Percentiles rank a stretch among this genome's conserved stretches.
These are phyloP conservation scores for Aegle marmelos DNA, from an alignment of 345 rosid genomes.

Conservation along the genomic window DNA sequence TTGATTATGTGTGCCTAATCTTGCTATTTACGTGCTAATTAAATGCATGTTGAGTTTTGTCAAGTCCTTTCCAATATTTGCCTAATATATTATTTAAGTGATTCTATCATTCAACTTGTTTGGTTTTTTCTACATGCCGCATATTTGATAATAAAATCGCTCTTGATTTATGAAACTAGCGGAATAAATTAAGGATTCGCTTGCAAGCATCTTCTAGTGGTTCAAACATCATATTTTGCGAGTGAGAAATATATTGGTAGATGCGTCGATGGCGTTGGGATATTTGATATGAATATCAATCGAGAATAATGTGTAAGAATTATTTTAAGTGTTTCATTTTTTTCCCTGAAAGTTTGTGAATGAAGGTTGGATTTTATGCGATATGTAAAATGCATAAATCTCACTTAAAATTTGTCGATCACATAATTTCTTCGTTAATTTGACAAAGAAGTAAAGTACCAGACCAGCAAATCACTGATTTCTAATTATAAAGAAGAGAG, in stretches of 20 bases:
- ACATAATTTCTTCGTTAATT: neutral
- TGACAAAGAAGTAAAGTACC: neutral
- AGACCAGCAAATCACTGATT: neutral
- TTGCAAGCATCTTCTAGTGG: constrained; percentile 1
- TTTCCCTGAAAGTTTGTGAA: neutral
- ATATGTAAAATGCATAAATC: neutral
- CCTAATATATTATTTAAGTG: constrained; percentile 6
- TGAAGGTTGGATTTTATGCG: too few relatives aligned
- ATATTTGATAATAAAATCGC: neutral
- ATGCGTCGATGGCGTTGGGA: too few relatives aligned
- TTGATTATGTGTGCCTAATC: neutral
- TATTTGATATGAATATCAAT: neutral
- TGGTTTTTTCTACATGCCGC: neutral
- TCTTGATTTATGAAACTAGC: neutral
- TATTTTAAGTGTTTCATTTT: neutral
- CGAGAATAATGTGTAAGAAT: neutral
- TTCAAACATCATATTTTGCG: neutral
- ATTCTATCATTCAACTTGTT: neutral
- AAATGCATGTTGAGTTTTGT: neutral
- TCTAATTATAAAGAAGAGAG: too few relatives aligned
- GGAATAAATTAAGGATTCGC: neutral
- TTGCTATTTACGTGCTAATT: neutral
- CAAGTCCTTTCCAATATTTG: neutral
- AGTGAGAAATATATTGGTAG: neutral
- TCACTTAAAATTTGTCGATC: neutral